phyloP scores from a whole-genome alignment of 345 rosid species.

The Viola odorata region DNA sequence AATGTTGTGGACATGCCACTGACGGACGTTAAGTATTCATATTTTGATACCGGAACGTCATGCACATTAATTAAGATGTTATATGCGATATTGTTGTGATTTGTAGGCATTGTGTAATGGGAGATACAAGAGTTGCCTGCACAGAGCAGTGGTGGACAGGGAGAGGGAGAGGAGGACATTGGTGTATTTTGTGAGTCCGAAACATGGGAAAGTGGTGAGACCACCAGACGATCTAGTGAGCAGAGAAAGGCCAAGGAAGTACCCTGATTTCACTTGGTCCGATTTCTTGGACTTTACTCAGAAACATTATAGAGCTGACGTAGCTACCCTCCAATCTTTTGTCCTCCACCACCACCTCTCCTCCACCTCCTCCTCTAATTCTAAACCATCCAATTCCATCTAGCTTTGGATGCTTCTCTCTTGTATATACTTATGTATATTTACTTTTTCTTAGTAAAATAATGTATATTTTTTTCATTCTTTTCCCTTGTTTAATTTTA shows the following conservation, averaged over 20 bases:
- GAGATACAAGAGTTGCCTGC: slow-evolving; percentile 60
- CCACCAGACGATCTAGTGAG: slow-evolving; percentile 54
- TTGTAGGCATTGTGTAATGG: slow-evolving; percentile 58
- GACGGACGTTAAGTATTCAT: too few species aligned
- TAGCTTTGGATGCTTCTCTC: not conserved
- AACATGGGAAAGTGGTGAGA: slow-evolving; percentile 52
- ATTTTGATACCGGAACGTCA: too few species aligned
- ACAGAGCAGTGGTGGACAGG: slow-evolving; percentile 62
- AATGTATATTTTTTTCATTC: too few species aligned
- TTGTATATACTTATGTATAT: not conserved
- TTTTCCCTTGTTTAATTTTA: not conserved
- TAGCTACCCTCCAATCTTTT: slow-evolving; percentile 38
- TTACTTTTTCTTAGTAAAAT: too few species aligned
- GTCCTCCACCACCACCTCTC: not conserved
- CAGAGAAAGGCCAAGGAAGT: slow-evolving; percentile 32
- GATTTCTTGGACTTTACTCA: slow-evolving; percentile 54
- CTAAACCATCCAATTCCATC: slow-evolving; percentile 9
- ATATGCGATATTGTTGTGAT: not conserved
- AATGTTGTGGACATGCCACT: too few species aligned
- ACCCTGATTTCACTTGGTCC: slow-evolving; percentile 86
- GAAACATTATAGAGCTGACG: slow-evolving; percentile 44
- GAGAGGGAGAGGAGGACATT: slow-evolving; percentile 48
- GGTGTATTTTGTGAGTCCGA: slow-evolving; percentile 54
- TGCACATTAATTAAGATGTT: not conserved
- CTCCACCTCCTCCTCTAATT: not conserved